Conservation (phyloP, 1,284 basidiomycete species). For the Naganishia sp. region DNA sequence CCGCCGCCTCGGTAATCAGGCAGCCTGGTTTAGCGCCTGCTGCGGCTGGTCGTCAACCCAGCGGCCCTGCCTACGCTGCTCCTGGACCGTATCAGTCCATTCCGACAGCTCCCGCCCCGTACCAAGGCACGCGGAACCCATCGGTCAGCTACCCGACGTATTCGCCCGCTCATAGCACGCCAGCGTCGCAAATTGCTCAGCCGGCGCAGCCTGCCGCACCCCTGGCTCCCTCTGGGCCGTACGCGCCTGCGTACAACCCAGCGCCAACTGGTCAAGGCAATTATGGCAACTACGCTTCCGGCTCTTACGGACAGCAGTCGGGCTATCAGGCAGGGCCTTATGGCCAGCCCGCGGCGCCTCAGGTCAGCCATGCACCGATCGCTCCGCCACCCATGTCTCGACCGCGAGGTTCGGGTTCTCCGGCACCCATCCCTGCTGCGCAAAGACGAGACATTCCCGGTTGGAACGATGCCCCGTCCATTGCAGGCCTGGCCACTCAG, state of each 20-base stretch:
- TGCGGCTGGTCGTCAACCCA: constrained; percentile 23
- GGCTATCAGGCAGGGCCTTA: constrained; percentile 25
- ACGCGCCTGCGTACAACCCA: constrained; percentile 27
- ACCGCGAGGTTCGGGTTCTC: constrained; percentile 27
- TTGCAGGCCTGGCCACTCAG: constrained; percentile 50
- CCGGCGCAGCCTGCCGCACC: not conserved
- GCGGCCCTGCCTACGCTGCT: constrained; percentile 5
- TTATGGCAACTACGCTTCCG: constrained; percentile 19
- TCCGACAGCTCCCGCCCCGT: constrained; percentile 17
- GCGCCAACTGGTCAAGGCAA: constrained; percentile 10
- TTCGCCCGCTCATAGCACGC: constrained; percentile 33
- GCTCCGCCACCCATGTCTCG: constrained; percentile 47
- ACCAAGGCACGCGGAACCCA: constrained; percentile 33
- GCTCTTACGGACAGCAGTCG: constrained; percentile 17
- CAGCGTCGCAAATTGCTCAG: constrained; percentile 23
- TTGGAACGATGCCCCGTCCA: constrained; percentile 75
- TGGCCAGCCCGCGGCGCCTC: constrained; percentile 7
- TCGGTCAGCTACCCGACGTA: constrained; percentile 37
- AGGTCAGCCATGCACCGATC: constrained; percentile 9
- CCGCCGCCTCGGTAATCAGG: constrained; percentile 35
- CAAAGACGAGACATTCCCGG: constrained; percentile 66
- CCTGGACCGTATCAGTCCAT: constrained; percentile 23
- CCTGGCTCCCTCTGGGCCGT: constrained; percentile 22
- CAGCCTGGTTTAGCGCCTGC: constrained; percentile 21
- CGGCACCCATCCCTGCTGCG: constrained; percentile 47